Conservation (phyloP, 257 asterid genomes). For the Ligustrum vulgare region DNA sequence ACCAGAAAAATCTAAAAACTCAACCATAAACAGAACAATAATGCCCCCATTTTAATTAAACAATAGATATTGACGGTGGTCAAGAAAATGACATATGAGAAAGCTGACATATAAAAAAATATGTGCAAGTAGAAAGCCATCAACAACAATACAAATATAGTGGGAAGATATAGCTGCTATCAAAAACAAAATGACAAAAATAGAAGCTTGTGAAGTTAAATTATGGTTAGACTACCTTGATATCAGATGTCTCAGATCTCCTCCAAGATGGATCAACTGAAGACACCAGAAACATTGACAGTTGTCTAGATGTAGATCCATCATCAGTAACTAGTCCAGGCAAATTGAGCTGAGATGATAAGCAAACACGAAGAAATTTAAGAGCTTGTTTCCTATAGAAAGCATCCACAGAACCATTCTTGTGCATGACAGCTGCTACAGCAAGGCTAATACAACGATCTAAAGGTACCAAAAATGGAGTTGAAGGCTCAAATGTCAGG, state of each 20-base stretch:
- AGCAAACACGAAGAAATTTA: slow-evolving; percentile 89
- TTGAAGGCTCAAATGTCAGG: slow-evolving; percentile 97
- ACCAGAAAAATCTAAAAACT: background rate
- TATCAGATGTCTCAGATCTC: slow-evolving; percentile 86
- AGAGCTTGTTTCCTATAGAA: slow-evolving; percentile 91
- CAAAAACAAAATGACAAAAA: slow-evolving; percentile 2
- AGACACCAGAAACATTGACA: slow-evolving; percentile 71
- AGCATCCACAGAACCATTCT: slow-evolving; percentile 62
- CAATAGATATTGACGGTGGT: background rate
- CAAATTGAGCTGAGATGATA: slow-evolving; percentile 94
- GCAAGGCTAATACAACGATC: slow-evolving; percentile 99
- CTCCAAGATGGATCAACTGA: slow-evolving; percentile 83
- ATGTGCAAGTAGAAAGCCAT: background rate
- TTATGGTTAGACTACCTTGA: slow-evolving; percentile 56
- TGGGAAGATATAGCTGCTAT: background rate
- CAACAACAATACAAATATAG: background rate
- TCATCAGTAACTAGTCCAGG: slow-evolving; percentile 85
- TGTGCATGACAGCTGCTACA: slow-evolving; percentile 90
- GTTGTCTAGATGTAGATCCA: slow-evolving; percentile 65
- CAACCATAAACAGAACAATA: background rate
- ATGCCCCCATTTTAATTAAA: background rate
- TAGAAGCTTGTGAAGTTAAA: slow-evolving; percentile 19
- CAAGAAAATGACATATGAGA: background rate
- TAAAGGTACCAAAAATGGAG: slow-evolving; percentile 95
- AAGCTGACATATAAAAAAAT: background rate